These are phyloP conservation scores for Thelonectria discophora DNA, from an alignment of 2,329 filamentous ascomycete genomes.

Conservation along the genomic window DNA sequence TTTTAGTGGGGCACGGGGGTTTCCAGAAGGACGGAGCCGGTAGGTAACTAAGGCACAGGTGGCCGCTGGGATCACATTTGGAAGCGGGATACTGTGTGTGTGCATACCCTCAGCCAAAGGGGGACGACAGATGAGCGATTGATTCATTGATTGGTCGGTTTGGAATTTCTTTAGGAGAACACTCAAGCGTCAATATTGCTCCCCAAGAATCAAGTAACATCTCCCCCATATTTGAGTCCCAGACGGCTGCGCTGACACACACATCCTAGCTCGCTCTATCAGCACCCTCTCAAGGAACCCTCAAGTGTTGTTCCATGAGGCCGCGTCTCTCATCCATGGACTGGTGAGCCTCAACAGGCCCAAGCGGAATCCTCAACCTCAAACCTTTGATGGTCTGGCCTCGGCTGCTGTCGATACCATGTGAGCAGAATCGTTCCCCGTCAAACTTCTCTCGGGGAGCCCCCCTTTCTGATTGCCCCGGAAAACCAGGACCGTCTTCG, in stretches of 20 bases:
- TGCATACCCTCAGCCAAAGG: neutral
- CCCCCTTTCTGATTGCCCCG: slow-evolving; percentile 16
- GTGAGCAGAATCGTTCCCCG: slow-evolving; percentile 18
- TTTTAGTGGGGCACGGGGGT: slow-evolving; percentile 36
- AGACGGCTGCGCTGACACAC: neutral
- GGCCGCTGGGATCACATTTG: neutral
- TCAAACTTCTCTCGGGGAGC: neutral
- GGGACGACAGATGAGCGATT: too few species aligned
- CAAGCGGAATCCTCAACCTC: slow-evolving; percentile 24
- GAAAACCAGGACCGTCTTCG: slow-evolving; percentile 82
- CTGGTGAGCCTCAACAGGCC: slow-evolving; percentile 34
- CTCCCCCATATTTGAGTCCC: neutral
- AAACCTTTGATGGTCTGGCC: slow-evolving; percentile 21
- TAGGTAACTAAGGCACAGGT: neutral
- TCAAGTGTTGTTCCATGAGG: slow-evolving; percentile 32
- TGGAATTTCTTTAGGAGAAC: neutral
- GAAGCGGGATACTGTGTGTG: neutral
- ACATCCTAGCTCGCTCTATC: neutral
- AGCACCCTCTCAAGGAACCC: slow-evolving; percentile 17
- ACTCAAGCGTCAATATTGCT: neutral
- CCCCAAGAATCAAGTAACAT: neutral
- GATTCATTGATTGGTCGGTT: neutral
- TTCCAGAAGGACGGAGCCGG: neutral
- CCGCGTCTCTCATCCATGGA: slow-evolving; percentile 30
- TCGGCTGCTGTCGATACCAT: slow-evolving; percentile 27